Evolutionary conservation across 2,329 filamentous ascomycete genomes (phyloP), one percentile per base, ranked within the genome.

Genomic region (Pseudocercospora crystallina): DNA sequence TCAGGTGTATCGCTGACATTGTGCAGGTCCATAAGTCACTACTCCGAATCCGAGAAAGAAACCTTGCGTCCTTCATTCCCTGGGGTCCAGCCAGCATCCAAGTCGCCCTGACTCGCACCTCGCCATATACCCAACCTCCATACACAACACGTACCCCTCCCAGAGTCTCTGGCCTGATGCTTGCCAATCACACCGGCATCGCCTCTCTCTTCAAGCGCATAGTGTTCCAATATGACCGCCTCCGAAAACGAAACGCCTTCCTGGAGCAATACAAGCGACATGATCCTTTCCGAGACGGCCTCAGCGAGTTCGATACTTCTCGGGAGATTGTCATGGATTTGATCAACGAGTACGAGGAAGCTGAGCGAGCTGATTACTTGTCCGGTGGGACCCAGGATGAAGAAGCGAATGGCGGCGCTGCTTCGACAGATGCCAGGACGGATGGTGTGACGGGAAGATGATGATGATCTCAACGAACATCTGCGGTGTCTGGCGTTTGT

Each of bases 61-160:
- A 90, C 53, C 80, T 99, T 47, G 95, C 94, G 8, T 95, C 90
- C 0, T 99, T 99, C 67, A 99, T 99, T 57, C 94, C 95, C 8
- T 99, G 94, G 94, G 94, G 94, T 0, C 94, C 94, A 1, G 94
- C 94, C 26, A 95, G 90, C 66, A 99, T 99, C 59, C 94, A 99
- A 72, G 94, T 99, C 10, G 95, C 94, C 2, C 74, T 99, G 56
- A 96, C 94, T 2, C 96, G 96, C 76, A 90, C 95, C 66, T 96
- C 91, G 36, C 95, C 95, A 1, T 97, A 99, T 67, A 87, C 96
- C 36, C 87, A 90, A 48, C 95, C 95, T 9, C 94, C 94, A 1
- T 96, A 97, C 68, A 88, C 96, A 34, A 86, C 90, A 39, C 95
- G 94, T 76, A 90, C 89, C 60, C 90, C 96, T 68, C 68, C 68